These are phyloP conservation scores for Auxenochlorella protothecoides DNA, from an alignment of 139 green algal species.

Conservation along the genomic window DNA sequence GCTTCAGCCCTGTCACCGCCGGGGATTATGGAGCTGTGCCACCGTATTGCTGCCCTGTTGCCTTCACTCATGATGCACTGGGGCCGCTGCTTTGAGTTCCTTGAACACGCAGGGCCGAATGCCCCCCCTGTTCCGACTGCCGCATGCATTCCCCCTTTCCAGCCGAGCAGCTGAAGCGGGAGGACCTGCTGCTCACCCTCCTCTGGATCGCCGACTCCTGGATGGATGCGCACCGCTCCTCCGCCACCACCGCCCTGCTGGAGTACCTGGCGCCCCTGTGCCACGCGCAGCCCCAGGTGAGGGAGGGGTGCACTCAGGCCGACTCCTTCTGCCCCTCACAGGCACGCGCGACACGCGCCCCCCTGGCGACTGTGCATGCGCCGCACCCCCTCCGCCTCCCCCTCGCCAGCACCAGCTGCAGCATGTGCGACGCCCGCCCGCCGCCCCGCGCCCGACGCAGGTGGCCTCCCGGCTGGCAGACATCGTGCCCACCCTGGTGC, in stretches of 20 bases:
- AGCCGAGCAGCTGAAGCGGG: not conserved
- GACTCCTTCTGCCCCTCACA: too few relatives aligned
- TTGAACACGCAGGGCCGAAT: too few relatives aligned
- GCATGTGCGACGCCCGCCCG: not conserved
- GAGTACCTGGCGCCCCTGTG: constrained; percentile 9
- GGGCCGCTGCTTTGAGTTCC: not conserved
- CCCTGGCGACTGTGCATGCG: too few relatives aligned
- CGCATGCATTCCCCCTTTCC: not conserved
- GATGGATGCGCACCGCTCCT: not conserved
- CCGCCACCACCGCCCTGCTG: constrained; percentile 9
- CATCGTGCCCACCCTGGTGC: not conserved
- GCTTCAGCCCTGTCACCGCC: too few relatives aligned
- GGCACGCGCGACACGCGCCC: not conserved
- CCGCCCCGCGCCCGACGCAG: not conserved
- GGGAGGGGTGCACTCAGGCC: not conserved
- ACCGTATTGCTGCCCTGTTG: too few relatives aligned
- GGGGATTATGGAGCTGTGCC: too few relatives aligned
- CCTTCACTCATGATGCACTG: not conserved
- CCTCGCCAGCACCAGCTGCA: not conserved
- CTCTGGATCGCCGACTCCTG: constrained; percentile 12
- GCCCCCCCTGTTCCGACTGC: too few relatives aligned
- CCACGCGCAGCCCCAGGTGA: not conserved
- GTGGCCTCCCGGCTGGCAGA: not conserved
- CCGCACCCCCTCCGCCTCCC: not conserved
- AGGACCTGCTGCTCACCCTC: constrained; percentile 4